Evolutionary conservation across 768 basidiomycete species (phyloP), one percentile per base, ranked within the genome.

Genomic region (Serendipita sp.): DNA sequence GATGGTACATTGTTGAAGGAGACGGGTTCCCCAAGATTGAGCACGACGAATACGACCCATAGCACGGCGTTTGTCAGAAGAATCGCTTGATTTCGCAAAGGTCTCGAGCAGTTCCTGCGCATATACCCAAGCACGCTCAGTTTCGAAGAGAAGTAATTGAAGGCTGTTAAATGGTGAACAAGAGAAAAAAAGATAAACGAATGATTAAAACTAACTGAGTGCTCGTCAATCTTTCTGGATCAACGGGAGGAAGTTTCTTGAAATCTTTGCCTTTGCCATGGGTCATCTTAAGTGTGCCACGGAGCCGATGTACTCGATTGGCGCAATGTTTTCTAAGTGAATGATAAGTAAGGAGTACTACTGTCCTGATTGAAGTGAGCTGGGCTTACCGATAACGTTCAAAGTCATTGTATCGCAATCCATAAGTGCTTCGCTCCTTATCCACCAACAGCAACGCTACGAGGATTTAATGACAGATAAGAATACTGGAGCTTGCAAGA

Each of bases 121-220:
- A 72, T 92, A 83, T 1, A 89, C 84, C 84, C 92, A 92, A 31
- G 91, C 89, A 45, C 95, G 83, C 71, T 98, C 95, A 7, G 91
- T 82, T 71, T 96, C 91, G 68, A 93, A 85, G 7, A 97, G 78
- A 50, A 93, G 74, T 11, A 96, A 79, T 67, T 94, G 86, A 3
- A 94, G 78, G 68, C 89, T 91, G 62, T 28, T 61, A 45, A 51
- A 31, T 24, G 14, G 33, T 51, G 42, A 34, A 50, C 42, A 26
- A 56, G 45, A 50, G 62, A 51, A 48, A 41, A 50, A 50, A 61
- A 51, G 45, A 41, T 64, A 62, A 62, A 42, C 65, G 61, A 42
- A 44, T 3, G 3, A 34, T 24, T 26, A 63, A 38, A 16, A 75
- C 86, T 72, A 70, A 95, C 94, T 93, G 87, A 74, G 86, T 88